phyloP scores from a whole-genome alignment of 2,329 filamentous ascomycete genomes.

The Lecanoromycetidae sp. region DNA sequence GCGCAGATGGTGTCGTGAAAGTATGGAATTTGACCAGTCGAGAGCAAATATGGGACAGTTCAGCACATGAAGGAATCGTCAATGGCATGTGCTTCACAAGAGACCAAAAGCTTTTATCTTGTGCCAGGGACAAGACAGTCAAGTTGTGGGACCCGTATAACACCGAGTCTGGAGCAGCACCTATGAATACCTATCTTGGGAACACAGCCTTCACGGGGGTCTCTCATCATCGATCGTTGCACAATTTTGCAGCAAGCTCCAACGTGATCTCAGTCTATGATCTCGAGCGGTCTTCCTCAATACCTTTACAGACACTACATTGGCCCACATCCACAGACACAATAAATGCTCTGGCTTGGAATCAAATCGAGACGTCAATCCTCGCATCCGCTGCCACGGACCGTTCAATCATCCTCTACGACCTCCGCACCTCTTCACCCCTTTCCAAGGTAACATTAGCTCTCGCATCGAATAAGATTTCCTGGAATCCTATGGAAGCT shows the following conservation, averaged over 20 bases:
- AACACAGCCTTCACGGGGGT: conserved; percentile 69
- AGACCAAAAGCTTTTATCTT: conserved; percentile 74
- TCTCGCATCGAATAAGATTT: conserved; percentile 69
- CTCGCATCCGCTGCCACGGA: conserved; percentile 77
- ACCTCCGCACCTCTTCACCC: conserved; percentile 74
- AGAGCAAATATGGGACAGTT: conserved; percentile 62
- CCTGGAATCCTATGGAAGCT: conserved; percentile 94
- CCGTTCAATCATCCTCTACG: conserved; percentile 78
- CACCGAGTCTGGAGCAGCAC: conserved; percentile 53
- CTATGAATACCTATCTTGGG: conserved; percentile 74
- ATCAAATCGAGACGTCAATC: conserved; percentile 85
- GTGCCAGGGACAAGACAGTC: conserved; percentile 71
- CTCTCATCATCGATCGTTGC: conserved; percentile 66
- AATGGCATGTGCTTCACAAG: conserved; percentile 84
- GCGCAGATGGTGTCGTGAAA: conserved; percentile 87
- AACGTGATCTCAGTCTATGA: conserved; percentile 80
- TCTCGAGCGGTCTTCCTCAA: conserved; percentile 61
- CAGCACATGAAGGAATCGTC: conserved; percentile 86
- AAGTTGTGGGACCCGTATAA: conserved; percentile 89
- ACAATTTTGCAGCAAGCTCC: conserved; percentile 66
- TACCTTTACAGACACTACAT: conserved; percentile 66
- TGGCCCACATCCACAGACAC: conserved; percentile 89
- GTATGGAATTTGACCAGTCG: conserved; percentile 70
- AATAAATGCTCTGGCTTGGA: conserved; percentile 78
- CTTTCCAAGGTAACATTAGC: conserved; percentile 69